phyloP scores from a whole-genome alignment of 306 rosid genomes.

The Sicyos edulis region DNA sequence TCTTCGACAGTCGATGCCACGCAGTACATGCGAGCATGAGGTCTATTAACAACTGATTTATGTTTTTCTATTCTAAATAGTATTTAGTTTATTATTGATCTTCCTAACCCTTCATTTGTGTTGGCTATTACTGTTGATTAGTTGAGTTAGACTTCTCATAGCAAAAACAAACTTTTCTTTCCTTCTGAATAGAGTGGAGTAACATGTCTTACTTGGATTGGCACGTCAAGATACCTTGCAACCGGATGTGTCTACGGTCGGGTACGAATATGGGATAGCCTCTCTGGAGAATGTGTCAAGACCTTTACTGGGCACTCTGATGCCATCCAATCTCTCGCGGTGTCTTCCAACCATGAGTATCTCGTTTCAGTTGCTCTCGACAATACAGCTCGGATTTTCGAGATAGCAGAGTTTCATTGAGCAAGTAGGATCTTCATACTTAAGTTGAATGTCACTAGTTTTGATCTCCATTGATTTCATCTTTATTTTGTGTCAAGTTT shows the following conservation, averaged over 20 bases:
- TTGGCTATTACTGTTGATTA: not conserved
- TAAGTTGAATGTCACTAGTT: not conserved
- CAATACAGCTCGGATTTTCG: constrained; percentile 75
- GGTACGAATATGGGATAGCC: constrained; percentile 74
- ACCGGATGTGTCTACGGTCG: constrained; percentile 74
- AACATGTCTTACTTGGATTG: constrained; percentile 74
- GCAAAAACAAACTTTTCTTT: not conserved
- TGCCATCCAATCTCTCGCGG: constrained; percentile 55
- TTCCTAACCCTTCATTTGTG: not conserved
- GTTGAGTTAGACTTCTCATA: not conserved
- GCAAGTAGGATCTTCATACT: constrained; percentile 15
- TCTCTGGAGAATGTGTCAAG: constrained; percentile 66
- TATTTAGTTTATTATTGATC: not conserved
- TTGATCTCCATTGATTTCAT: not conserved
- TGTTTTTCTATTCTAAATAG: not conserved
- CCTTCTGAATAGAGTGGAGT: constrained; percentile 61
- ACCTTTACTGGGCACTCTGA: constrained; percentile 59
- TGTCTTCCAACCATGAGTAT: constrained; percentile 53
- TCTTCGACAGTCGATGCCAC: constrained; percentile 54
- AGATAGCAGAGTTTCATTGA: constrained; percentile 43
- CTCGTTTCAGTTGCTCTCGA: constrained; percentile 70
- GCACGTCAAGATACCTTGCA: constrained; percentile 45
- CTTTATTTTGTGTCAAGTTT: not conserved
- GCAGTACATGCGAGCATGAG: constrained; percentile 71
- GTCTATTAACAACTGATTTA: constrained; percentile 34